Conservation (phyloP, 495 filamentous ascomycete species). For the Margaritispora aquatica region DNA sequence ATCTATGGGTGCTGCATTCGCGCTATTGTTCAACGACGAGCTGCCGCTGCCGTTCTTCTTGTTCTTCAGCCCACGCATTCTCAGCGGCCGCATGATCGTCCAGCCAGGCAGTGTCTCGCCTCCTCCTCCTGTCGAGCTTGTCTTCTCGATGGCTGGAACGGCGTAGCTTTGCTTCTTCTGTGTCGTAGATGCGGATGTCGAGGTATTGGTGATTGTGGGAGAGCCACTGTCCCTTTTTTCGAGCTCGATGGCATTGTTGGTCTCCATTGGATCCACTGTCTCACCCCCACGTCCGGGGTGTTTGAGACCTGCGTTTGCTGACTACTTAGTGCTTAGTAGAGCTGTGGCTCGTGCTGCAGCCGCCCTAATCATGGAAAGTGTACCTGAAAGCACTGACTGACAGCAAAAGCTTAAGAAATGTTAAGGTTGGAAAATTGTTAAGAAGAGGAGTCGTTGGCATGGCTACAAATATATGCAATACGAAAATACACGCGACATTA, state of each 20-base stretch:
- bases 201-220: background rate
- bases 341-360: too few species aligned
- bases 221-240: background rate
- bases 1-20: background rate
- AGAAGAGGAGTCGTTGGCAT: background rate
- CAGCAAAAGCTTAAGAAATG: background rate
- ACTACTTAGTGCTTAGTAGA: background rate
- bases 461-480: background rate
- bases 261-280: background rate
- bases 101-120: constrained; percentile 17
- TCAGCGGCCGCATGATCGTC: constrained; percentile 22
- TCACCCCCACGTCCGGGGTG: background rate
- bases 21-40: constrained; percentile 2
- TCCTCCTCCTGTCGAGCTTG: background rate
- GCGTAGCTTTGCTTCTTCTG: background rate
- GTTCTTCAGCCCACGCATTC: constrained; percentile 8
- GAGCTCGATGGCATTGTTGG: background rate
- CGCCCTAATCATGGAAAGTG: too few species aligned
- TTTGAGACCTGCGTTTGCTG: background rate
- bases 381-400: background rate
- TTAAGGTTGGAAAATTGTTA: background rate
- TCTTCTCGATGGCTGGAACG: background rate
- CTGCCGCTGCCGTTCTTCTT: background rate
- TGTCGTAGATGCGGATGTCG: background rate
- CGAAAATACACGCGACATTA: background rate